phyloP scores from a whole-genome alignment of 805 yeast genomes.

The Ogataea kodamae region DNA sequence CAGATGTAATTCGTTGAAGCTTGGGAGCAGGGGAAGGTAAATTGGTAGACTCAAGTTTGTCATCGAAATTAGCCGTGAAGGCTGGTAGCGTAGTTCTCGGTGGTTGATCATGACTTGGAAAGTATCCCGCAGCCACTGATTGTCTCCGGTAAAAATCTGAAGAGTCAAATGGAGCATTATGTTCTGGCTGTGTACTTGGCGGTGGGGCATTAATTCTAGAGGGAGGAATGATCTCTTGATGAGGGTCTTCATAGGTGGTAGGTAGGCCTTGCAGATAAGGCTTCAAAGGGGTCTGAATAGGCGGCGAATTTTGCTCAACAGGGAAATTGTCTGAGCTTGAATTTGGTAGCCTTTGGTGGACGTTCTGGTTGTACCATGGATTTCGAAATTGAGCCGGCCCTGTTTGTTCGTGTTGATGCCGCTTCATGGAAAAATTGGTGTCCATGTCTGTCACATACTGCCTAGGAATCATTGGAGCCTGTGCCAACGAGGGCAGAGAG shows the following conservation, averaged over 20 bases:
- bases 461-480: conserved; percentile 13
- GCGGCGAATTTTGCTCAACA: conserved; percentile 15
- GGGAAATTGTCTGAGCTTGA: conserved; percentile 12
- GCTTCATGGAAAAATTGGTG: conserved; percentile 15
- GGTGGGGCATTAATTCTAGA: conserved; percentile 31
- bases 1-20: conserved; percentile 39
- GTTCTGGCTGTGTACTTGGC: conserved; percentile 17
- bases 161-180: conserved; percentile 13
- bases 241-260: conserved; percentile 27
- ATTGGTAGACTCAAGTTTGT: conserved; percentile 2
- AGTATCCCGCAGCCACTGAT: conserved; percentile 29
- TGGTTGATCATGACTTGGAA: conserved; percentile 12
- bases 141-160: conserved; percentile 27
- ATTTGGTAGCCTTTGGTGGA: conserved; percentile 16
- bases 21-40: conserved; percentile 41
- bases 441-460: conserved; percentile 19
- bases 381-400: conserved; percentile 18
- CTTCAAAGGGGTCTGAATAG: conserved; percentile 16
- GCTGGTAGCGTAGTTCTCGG: conserved; percentile 18
- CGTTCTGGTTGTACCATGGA: conserved; percentile 19
- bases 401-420: conserved; percentile 20
- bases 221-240: conserved; percentile 31
- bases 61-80: conserved; percentile 6
- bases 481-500: conserved; percentile 18
- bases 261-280: conserved; percentile 24